A percentile compares a stretch with the other conserved stretches of the same genome.
Evolutionary conservation across 2,329 filamentous ascomycete genomes (phyloP).

Genomic region (Fusarium sp.): DNA sequence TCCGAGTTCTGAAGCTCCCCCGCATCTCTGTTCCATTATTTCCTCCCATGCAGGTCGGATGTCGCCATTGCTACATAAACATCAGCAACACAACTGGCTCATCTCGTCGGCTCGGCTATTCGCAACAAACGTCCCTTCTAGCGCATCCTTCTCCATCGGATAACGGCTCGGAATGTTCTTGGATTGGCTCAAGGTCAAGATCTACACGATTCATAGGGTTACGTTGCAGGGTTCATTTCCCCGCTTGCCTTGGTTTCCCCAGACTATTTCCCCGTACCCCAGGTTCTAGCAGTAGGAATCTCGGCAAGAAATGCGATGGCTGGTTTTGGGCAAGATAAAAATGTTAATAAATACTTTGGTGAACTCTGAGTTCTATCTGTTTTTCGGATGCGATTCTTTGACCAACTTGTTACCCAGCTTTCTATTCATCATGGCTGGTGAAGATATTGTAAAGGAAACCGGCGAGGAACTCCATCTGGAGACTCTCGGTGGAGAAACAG

Average conservation of each 20-base stretch:
- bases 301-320: neutral
- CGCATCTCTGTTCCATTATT: neutral
- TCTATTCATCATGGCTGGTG: neutral
- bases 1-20: neutral
- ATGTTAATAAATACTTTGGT: neutral
- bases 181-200: neutral
- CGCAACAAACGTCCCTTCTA: neutral
- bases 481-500: neutral
- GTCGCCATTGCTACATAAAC: neutral
- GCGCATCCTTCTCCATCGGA: neutral
- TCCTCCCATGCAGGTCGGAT: conserved; percentile 6
- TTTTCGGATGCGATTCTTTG: no score
- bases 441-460: conserved; percentile 2
- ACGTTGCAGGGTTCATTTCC: conserved; percentile 7
- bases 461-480: conserved; percentile 8
- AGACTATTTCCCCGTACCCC: neutral
- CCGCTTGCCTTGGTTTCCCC: conserved; percentile 15
- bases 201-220: neutral
- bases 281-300: neutral
- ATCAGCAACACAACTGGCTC: neutral
- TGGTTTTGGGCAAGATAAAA: neutral
- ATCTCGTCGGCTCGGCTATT: neutral
- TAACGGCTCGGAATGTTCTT: neutral
- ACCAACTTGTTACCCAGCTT: no score
- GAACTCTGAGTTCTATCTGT: neutral